Base-by-base conservation (phyloP, 805 yeast species). In the Jamesozyma piceae region DNA sequence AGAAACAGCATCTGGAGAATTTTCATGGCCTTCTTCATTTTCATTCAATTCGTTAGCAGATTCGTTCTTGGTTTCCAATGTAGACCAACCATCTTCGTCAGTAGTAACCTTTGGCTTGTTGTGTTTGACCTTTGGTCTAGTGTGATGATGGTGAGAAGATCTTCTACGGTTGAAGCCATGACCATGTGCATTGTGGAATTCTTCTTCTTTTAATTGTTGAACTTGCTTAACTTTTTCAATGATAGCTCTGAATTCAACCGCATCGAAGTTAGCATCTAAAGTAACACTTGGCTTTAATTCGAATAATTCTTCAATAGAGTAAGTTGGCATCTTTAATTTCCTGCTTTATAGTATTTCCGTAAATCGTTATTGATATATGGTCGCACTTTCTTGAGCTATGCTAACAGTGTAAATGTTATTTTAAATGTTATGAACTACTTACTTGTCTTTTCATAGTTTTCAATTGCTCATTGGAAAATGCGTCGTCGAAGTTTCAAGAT, bases 21-120 rank as follows among this genome's bases (percentile, higher is more conserved):
- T 51, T 27, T 43, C 53, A 28, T 46, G 45, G 18, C 42, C 52
- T 21, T 43, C 47, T 22, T 50, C 50, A 38, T 52, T 50, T 30
- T 53, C 58, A 11, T 24, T 11, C 11, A 24, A 11, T 8, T 24
- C 28, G 28, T 24, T 24, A 11, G 28, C 11, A 24, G 28, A 24
- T 20, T 48, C 55, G 24, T 47, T 46, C 38, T 72, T 75, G 30
- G 66, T 64, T 51, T 77, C 77, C 45, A 74, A 70, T 19, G 90
- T 80, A 44, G 82, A 82, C 90, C 92, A 84, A 37, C 94, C 94
- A 48, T 84, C 90, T 44, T 79, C 82, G 57, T 83, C 94, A 29
- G 80, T 60, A 17, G 72, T 67, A 29, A 68, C 69, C 49, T 64
- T 66, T 47, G 70, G 72, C 52, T 67, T 69, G 64, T 74, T 73